Conservation (phyloP, 352 stramenopile genomes). For the Globisporangium ultimum region DNA sequence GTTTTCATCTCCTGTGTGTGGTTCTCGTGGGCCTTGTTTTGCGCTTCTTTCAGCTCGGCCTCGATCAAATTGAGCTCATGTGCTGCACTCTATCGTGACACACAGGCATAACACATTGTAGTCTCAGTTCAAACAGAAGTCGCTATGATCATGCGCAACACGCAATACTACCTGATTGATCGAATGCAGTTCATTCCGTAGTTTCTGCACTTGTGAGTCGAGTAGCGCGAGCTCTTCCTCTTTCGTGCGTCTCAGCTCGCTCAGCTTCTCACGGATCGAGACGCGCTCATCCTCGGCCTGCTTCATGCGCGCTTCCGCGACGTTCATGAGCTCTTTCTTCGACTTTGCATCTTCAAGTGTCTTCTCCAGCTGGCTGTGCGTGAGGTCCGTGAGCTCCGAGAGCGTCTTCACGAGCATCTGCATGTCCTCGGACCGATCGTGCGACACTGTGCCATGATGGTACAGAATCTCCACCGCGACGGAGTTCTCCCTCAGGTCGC, state of each 20-base stretch:
- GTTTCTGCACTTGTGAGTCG: conserved; percentile 79
- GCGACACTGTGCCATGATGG: conserved; percentile 46
- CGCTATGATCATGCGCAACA: background rate
- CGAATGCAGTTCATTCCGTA: conserved; percentile 67
- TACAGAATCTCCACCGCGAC: conserved; percentile 77
- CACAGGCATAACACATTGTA: background rate
- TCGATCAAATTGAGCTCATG: conserved; percentile 80
- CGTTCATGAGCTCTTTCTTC: conserved; percentile 75
- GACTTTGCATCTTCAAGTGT: conserved; percentile 84
- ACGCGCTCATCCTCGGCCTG: conserved; percentile 79
- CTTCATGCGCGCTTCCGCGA: conserved; percentile 74
- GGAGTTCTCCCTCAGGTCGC: conserved; percentile 67
- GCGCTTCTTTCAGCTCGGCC: conserved; percentile 67
- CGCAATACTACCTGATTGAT: conserved; percentile 53
- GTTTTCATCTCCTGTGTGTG: conserved; percentile 79
- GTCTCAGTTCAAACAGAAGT: background rate
- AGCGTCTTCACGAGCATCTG: conserved; percentile 73
- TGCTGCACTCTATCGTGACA: conserved; percentile 34
- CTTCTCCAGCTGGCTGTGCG: conserved; percentile 72
- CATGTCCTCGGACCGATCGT: conserved; percentile 63
- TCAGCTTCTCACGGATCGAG: conserved; percentile 73
- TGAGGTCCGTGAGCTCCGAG: conserved; percentile 80
- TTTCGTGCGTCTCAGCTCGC: conserved; percentile 72
- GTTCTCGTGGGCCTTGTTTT: conserved; percentile 68
- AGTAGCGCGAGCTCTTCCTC: conserved; percentile 80